These are phyloP conservation scores for Panaeolus cyanescens DNA, from an alignment of 768 basidiomycete genomes.

Conservation along the genomic window DNA sequence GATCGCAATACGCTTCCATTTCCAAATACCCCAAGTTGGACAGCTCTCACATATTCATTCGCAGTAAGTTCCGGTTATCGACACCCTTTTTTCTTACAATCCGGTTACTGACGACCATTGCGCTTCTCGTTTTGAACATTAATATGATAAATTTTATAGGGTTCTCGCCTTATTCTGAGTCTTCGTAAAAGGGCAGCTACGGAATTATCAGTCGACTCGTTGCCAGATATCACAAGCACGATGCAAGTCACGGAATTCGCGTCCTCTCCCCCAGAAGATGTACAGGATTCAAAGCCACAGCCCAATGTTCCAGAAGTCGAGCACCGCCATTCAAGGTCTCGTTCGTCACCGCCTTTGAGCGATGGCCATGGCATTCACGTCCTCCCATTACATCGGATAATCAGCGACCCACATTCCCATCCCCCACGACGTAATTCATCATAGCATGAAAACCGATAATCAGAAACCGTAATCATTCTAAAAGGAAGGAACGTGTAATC, in stretches of 20 bases:
- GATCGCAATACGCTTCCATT: background rate
- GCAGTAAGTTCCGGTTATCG: background rate
- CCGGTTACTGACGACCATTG: background rate
- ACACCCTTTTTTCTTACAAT: background rate
- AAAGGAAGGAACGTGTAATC: background rate
- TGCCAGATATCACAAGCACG: background rate
- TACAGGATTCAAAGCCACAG: background rate
- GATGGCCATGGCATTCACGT: background rate
- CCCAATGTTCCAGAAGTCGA: background rate
- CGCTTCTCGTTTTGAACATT: too few species aligned
- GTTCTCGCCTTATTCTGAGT: background rate
- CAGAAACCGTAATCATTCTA: background rate
- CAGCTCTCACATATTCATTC: background rate
- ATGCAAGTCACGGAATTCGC: background rate
- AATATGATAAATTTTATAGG: background rate
- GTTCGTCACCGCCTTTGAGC: background rate
- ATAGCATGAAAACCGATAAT: background rate
- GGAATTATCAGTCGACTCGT: background rate
- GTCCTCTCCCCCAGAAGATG: background rate
- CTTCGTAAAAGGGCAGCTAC: background rate
- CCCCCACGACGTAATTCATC: background rate
- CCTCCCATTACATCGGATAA: background rate
- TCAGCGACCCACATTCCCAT: background rate
- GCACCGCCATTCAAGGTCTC: background rate
- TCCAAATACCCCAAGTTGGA: background rate